Percentiles rank a stretch among this genome's conserved stretches.
Conservation (phyloP, 2,329 filamentous ascomycete genomes). For the Myriosclerotinia scirpicola region DNA sequence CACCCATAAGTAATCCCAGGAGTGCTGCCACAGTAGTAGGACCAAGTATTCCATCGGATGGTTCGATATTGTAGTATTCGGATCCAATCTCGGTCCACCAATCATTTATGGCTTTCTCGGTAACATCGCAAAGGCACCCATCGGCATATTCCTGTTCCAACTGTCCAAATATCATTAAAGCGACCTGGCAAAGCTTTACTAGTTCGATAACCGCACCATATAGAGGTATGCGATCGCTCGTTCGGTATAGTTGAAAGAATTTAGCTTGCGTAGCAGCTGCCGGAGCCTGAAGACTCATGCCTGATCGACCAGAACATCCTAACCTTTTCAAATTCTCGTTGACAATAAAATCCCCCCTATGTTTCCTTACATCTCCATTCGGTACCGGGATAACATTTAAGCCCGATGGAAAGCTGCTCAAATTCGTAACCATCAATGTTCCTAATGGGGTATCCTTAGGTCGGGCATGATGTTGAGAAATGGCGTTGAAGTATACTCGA, state of each 20-base stretch:
- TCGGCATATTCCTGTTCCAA: constrained; percentile 88
- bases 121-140: constrained; percentile 88
- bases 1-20: constrained; percentile 84
- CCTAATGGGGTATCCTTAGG: constrained; percentile 80
- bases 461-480: constrained; percentile 81
- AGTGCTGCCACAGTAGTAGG: constrained; percentile 88
- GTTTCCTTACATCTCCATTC: constrained; percentile 77
- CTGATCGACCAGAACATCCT: constrained; percentile 86
- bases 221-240: constrained; percentile 77
- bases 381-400: constrained; percentile 90
- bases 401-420: constrained; percentile 87
- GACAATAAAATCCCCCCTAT: constrained; percentile 83
- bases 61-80: constrained; percentile 90
- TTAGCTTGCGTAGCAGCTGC: constrained; percentile 82
- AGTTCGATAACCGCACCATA: constrained; percentile 80
- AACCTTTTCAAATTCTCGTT: constrained; percentile 92
- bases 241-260: constrained; percentile 87
- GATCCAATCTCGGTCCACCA: constrained; percentile 96
- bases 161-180: constrained; percentile 83
- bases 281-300: constrained; percentile 76
- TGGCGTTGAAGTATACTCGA: constrained; percentile 79
- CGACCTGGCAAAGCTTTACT: constrained; percentile 87
- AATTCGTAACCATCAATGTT: constrained; percentile 88
- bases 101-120: constrained; percentile 83
- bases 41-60: constrained; percentile 87